Percentiles rank a stretch among this genome's conserved stretches.
These are phyloP conservation scores for Beta vulgaris DNA, from an alignment of 148 eudicot genomes.

Conservation along the genomic window DNA sequence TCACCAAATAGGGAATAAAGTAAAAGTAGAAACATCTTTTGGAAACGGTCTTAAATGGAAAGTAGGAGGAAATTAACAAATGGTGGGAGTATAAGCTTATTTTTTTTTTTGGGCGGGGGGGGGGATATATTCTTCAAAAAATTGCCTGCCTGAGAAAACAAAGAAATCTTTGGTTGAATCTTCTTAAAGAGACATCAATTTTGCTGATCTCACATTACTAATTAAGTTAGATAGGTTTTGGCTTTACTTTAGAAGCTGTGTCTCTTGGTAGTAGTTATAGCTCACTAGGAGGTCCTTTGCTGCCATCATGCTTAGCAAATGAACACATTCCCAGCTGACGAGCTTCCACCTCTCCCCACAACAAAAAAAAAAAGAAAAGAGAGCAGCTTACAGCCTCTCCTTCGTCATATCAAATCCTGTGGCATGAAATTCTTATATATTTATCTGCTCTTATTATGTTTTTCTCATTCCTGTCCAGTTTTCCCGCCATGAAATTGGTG, in stretches of 20 bases:
- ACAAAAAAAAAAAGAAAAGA: not conserved
- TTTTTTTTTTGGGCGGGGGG: too few relatives aligned
- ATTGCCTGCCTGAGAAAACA: not conserved
- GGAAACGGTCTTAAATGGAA: too few relatives aligned
- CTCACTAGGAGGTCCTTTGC: not conserved
- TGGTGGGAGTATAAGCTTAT: too few relatives aligned
- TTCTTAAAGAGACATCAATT: not conserved
- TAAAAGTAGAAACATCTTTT: too few relatives aligned
- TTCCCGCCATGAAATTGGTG: conserved; percentile 66
- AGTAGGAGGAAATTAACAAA: too few relatives aligned
- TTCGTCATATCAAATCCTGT: not conserved
- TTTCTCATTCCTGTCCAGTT: conserved; percentile 43
- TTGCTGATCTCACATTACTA: not conserved
- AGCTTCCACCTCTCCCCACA: not conserved
- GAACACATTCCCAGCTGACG: not conserved
- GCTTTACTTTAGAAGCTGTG: not conserved
- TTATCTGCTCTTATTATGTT: conserved; percentile 2
- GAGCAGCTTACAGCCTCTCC: not conserved
- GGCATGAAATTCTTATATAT: not conserved
- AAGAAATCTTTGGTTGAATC: not conserved
- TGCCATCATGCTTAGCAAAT: not conserved
- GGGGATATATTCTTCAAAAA: too few relatives aligned
- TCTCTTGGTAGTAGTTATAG: not conserved
- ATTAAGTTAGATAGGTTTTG: not conserved
- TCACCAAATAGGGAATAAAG: too few relatives aligned